A percentile compares a stretch with the other conserved stretches of the same genome.
phyloP scores from a whole-genome alignment of 2,329 filamentous ascomycete genomes.

The Thielaviopsis cerberus region DNA sequence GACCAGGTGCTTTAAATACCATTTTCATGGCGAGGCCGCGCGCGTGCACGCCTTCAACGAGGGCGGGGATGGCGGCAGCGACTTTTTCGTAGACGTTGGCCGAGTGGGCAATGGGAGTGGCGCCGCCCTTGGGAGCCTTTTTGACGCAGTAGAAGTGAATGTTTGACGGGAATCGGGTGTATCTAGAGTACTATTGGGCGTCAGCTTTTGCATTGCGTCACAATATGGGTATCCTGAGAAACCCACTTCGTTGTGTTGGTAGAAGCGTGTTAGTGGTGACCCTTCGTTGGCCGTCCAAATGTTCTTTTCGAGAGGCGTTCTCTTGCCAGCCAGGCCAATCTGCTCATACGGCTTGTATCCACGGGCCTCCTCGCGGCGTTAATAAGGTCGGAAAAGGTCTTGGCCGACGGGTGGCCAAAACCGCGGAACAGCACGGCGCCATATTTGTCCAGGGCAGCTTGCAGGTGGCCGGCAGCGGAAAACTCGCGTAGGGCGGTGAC shows the following conservation, averaged over 20 bases:
- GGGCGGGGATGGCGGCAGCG: slow-evolving; percentile 12
- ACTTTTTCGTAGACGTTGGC: slow-evolving; percentile 12
- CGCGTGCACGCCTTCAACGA: slow-evolving; percentile 11
- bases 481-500: slow-evolving; percentile 4
- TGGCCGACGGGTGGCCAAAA: slow-evolving; percentile 8
- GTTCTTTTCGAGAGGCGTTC: slow-evolving; percentile 12
- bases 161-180: slow-evolving; percentile 12
- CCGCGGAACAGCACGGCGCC: slow-evolving; percentile 12
- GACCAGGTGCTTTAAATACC: slow-evolving; percentile 13
- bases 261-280: slow-evolving; percentile 13
- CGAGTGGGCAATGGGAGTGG: slow-evolving; percentile 11
- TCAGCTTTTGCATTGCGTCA: too few relatives aligned
- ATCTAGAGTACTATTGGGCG: slow-evolving; percentile 11
- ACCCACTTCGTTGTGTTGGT: slow-evolving; percentile 14
- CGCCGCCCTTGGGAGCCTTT: slow-evolving; percentile 11
- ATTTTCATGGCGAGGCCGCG: slow-evolving; percentile 14
- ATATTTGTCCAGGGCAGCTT: slow-evolving; percentile 9
- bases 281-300: slow-evolving; percentile 14
- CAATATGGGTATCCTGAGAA: too few relatives aligned
- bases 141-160: slow-evolving; percentile 14
- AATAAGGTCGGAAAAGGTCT: slow-evolving; percentile 13
- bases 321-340: slow-evolving; percentile 13
- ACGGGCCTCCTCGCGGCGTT: slow-evolving; percentile 10
- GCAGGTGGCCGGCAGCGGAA: slow-evolving; percentile 11
- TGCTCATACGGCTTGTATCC: slow-evolving; percentile 17